Conservation (phyloP, 2,329 filamentous ascomycete genomes). For the Ceratocystis eucalypticola region DNA sequence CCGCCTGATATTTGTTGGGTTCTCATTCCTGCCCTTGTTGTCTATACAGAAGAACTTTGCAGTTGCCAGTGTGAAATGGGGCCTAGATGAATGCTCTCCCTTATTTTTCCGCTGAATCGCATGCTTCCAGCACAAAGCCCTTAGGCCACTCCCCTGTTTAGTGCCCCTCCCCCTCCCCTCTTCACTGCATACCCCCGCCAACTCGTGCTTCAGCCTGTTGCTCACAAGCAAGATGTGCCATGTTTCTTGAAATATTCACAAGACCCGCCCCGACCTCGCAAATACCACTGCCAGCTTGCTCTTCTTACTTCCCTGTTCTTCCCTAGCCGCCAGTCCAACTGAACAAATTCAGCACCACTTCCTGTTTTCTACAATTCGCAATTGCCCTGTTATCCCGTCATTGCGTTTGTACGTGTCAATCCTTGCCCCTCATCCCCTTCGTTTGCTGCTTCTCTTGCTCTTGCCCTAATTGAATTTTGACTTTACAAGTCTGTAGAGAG, state of each 20-base stretch:
- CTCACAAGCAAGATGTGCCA: neutral
- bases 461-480: slow-evolving; percentile 9
- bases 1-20: slow-evolving; percentile 2
- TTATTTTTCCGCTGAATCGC: neutral
- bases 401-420: slow-evolving; percentile 7
- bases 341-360: neutral
- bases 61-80: neutral
- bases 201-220: neutral
- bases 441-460: slow-evolving; percentile 2
- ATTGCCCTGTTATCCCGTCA: slow-evolving; percentile 3
- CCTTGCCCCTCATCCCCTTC: slow-evolving; percentile 6
- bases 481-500: neutral
- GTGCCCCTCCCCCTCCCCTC: neutral
- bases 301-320: neutral
- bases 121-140: neutral
- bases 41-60: neutral
- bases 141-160: neutral
- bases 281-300: neutral
- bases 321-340: slow-evolving; percentile 6
- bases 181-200: slow-evolving; percentile 10
- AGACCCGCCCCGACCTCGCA: slow-evolving; percentile 18
- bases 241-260: slow-evolving; percentile 14
- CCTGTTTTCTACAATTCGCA: neutral
- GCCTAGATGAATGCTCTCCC: neutral
- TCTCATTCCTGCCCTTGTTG: neutral